Percentiles rank a stretch among this genome's conserved stretches.
phyloP scores from a whole-genome alignment of 768 basidiomycete genomes.

The Termitomyces sp. region DNA sequence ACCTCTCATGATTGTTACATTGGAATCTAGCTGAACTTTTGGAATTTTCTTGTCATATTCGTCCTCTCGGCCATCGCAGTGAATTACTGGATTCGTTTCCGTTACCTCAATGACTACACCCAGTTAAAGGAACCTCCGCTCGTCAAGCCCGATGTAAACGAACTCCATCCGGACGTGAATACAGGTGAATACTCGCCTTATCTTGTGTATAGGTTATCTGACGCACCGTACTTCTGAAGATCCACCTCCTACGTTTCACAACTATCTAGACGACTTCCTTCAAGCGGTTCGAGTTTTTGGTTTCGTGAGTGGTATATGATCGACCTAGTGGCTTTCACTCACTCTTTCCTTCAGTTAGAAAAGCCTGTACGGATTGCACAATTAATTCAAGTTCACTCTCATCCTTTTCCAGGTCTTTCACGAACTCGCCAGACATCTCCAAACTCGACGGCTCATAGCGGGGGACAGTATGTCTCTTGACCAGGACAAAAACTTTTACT shows the following conservation, averaged over 20 bases:
- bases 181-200: slow-evolving; percentile 29
- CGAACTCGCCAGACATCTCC: slow-evolving; percentile 92
- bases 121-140: slow-evolving; percentile 78
- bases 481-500: slow-evolving; percentile 94
- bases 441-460: slow-evolving; percentile 91
- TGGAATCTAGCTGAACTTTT: slow-evolving; percentile 71
- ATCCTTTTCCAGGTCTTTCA: slow-evolving; percentile 71
- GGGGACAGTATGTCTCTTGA: slow-evolving; percentile 92
- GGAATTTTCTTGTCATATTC: slow-evolving; percentile 81
- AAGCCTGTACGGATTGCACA: slow-evolving; percentile 67
- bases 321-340: background rate
- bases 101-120: slow-evolving; percentile 70
- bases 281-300: slow-evolving; percentile 97
- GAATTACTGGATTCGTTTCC: slow-evolving; percentile 83
- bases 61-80: slow-evolving; percentile 56
- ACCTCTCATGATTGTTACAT: background rate
- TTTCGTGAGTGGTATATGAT: slow-evolving; percentile 47
- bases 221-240: slow-evolving; percentile 29
- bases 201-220: background rate
- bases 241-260: slow-evolving; percentile 77
- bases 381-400: background rate
- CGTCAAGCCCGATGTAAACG: slow-evolving; percentile 76
- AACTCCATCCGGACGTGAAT: slow-evolving; percentile 90
- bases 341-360: slow-evolving; percentile 45
- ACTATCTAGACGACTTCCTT: slow-evolving; percentile 95